Evolutionary conservation across 768 basidiomycete species (phyloP), one percentile per base, ranked within the genome.

Genomic region (Suillus ampliporus): DNA sequence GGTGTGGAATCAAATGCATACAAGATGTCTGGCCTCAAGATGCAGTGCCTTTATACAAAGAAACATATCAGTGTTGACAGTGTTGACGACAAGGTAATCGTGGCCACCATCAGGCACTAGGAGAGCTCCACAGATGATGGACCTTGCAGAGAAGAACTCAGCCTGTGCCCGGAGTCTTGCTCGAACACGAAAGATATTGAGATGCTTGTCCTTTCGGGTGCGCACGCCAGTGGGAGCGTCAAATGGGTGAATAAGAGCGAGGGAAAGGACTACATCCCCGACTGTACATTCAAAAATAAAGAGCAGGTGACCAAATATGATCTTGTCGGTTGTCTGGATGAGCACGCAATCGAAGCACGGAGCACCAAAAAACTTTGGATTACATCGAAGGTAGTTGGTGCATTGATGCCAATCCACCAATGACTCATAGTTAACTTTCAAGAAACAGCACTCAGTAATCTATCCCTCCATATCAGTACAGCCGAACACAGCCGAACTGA

Each of bases 31-130:
- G 7, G 35, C 35, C 9, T 5, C 35, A 37, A 37, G 35, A 37
- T 37, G 35, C 9, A 37, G 35, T 9, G 4, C 35, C 35, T 10
- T 37, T 10, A 61, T 26, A 17, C 44, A 23, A 37, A 63, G 26
- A 26, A 72, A 74, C 73, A 75, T 72, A 57, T 78, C 75, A n/a
- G 58, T 51, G 65, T 78, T 76, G 17, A 73, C 37, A 17, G 67
- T 40, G 61, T 79, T 74, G 23, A 72, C 60, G 10, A 78, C 65
- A 19, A 76, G 52, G 40, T 28, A 74, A 37, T 76, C 71, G 0
- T 64, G 68, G 38, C 38, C 15, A 3, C 31, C 53, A 41, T 72
- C 74, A 11, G 64, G 63, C 31, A 67, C 56, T 15, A 62, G 31
- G 23, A 71, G 53, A 9, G 71, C 76, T 11, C 77, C 74, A 26